These are phyloP conservation scores for Halophytophthora polymorphica DNA, from an alignment of 352 stramenopile genomes.

Conservation along the genomic window DNA sequence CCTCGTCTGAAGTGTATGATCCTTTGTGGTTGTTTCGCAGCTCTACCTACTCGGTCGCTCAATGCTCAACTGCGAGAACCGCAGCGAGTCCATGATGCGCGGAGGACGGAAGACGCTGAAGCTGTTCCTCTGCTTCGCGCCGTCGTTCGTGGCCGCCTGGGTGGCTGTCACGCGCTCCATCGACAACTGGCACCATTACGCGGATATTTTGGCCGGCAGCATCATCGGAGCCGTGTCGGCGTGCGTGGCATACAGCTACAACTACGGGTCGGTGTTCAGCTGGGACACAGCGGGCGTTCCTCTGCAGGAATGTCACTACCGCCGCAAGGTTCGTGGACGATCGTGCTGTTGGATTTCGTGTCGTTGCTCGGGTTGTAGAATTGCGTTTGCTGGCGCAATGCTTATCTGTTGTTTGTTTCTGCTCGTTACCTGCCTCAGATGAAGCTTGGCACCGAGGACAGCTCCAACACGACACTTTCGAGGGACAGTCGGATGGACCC, in stretches of 20 bases:
- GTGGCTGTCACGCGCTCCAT: constrained; percentile 66
- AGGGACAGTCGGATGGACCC: too few species aligned
- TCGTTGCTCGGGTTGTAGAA: too few species aligned
- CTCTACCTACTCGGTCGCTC: constrained; percentile 69
- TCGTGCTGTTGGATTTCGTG: too few species aligned
- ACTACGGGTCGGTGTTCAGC: constrained; percentile 62
- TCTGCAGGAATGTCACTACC: constrained; percentile 22
- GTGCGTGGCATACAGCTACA: constrained; percentile 48
- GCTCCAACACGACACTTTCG: too few species aligned
- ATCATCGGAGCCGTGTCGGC: constrained; percentile 45
- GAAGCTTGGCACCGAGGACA: not conserved
- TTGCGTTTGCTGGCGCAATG: too few species aligned
- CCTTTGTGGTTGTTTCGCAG: constrained; percentile 20
- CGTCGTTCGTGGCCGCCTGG: constrained; percentile 58
- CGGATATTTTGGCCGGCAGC: constrained; percentile 63
- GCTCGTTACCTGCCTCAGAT: not conserved
- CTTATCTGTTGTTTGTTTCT: not conserved
- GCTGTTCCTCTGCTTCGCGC: constrained; percentile 65
- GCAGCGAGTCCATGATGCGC: constrained; percentile 35
- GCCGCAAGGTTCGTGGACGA: not conserved
- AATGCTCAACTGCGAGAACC: constrained; percentile 43
- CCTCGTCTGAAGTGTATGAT: not conserved
- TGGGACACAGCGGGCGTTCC: constrained; percentile 43
- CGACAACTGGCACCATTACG: constrained; percentile 83
- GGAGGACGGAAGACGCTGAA: constrained; percentile 55